A percentile compares a stretch with the other conserved stretches of the same genome.
Conservation (phyloP, 345 rosid species). For the Cardamine chenopodiifolia region DNA sequence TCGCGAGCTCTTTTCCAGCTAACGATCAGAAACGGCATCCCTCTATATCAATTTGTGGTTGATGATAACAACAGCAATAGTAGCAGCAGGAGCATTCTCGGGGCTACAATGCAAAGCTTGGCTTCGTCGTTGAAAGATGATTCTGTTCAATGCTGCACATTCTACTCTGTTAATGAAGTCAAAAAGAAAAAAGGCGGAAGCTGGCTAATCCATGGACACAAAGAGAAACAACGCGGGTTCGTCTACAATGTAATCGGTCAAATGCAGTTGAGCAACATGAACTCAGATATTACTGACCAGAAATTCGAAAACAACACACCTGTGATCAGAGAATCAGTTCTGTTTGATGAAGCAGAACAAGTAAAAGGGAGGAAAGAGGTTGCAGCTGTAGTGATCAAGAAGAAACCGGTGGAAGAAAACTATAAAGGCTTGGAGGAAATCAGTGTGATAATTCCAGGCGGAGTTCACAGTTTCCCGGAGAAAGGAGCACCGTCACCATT, state of each 20-base stretch:
- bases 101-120: constrained; percentile 55
- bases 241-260: constrained; percentile 64
- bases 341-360: constrained; percentile 61
- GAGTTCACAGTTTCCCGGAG: constrained; percentile 68
- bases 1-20: constrained; percentile 67
- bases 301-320: constrained; percentile 28
- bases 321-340: constrained; percentile 58
- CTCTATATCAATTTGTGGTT: constrained; percentile 66
- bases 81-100: constrained; percentile 51
- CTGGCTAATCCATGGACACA: constrained; percentile 73
- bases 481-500: constrained; percentile 74
- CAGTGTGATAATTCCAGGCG: constrained; percentile 73
- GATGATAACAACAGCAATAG: constrained; percentile 45
- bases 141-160: constrained; percentile 51
- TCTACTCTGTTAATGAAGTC: constrained; percentile 69
- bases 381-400: constrained; percentile 40
- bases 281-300: constrained; percentile 39
- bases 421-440: background rate
- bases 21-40: constrained; percentile 64
- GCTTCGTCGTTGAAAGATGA: constrained; percentile 51
- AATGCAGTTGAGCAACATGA: constrained; percentile 55
- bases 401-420: constrained; percentile 12
- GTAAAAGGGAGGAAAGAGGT: constrained; percentile 30
- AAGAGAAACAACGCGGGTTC: constrained; percentile 54
- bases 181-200: constrained; percentile 63